Evolutionary conservation across 352 stramenopile genomes (phyloP).

Genomic region (Globisporangium barbulae): DNA sequence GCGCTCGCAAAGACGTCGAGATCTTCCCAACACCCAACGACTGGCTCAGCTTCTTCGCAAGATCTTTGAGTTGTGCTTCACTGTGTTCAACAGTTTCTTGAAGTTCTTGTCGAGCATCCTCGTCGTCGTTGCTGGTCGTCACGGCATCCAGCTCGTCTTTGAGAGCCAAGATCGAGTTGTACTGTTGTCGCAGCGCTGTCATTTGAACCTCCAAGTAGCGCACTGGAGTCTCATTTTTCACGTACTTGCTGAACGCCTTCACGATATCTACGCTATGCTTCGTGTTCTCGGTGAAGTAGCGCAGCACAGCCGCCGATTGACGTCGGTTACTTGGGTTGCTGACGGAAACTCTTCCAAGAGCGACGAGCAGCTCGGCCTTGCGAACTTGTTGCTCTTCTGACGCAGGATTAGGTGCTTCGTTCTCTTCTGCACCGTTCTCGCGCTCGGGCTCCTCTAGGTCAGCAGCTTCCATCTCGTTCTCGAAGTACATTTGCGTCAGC

Average conservation of each 20-base stretch:
- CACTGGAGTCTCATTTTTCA: constrained; percentile 72
- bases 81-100: constrained; percentile 46
- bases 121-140: constrained; percentile 23
- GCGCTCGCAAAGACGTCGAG: constrained; percentile 47
- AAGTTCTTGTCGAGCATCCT: constrained; percentile 48
- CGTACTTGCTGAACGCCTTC: constrained; percentile 75
- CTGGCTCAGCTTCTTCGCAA: constrained; percentile 80
- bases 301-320: constrained; percentile 69
- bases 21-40: constrained; percentile 81
- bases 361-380: constrained; percentile 68
- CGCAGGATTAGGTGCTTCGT: constrained; percentile 6
- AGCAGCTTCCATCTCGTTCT: constrained; percentile 56
- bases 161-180: constrained; percentile 52
- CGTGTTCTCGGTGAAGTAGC: constrained; percentile 53
- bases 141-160: constrained; percentile 49
- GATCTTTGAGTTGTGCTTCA: constrained; percentile 56
- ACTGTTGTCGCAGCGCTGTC: constrained; percentile 73
- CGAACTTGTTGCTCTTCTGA: constrained; percentile 26
- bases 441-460: constrained; percentile 40
- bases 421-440: constrained; percentile 25
- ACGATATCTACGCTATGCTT: constrained; percentile 62
- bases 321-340: constrained; percentile 84
- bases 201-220: constrained; percentile 89
- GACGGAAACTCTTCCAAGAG: constrained; percentile 64
- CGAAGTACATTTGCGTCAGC: constrained; percentile 82